Percentiles rank a stretch among this genome's conserved stretches.
These are phyloP conservation scores for Ramularia collo-cygni DNA, from an alignment of 2,329 filamentous ascomycete species.

Conservation along the genomic window DNA sequence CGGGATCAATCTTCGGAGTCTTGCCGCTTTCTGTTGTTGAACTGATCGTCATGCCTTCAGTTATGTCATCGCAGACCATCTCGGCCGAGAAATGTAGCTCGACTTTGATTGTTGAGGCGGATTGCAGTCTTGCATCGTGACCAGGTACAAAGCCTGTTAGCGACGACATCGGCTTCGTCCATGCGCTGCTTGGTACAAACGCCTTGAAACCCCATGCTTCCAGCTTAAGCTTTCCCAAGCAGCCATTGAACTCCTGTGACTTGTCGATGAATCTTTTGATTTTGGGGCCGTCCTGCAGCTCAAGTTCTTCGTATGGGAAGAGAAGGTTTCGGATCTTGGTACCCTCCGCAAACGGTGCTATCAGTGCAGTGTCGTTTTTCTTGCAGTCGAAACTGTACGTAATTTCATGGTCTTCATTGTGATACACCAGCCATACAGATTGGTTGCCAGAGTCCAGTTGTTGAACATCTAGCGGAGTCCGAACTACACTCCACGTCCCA, in stretches of 20 bases:
- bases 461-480: constrained; percentile 32
- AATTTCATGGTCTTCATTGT: constrained; percentile 38
- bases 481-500: constrained; percentile 53
- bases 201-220: constrained; percentile 50
- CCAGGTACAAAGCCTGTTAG: constrained; percentile 53
- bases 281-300: constrained; percentile 33
- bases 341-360: constrained; percentile 47
- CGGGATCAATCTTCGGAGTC: constrained; percentile 36
- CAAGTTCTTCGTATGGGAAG: constrained; percentile 50
- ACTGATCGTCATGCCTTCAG: constrained; percentile 41
- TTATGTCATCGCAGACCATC: constrained; percentile 52
- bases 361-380: constrained; percentile 32
- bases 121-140: constrained; percentile 50
- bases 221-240: constrained; percentile 44
- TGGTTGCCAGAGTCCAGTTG: constrained; percentile 27
- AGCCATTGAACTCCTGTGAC: constrained; percentile 45
- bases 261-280: constrained; percentile 33
- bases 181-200: constrained; percentile 46
- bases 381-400: constrained; percentile 52
- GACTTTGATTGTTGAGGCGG: constrained; percentile 41
- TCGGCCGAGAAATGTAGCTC: constrained; percentile 50
- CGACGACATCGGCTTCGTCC: constrained; percentile 45
- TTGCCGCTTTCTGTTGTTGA: constrained; percentile 46
- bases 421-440: constrained; percentile 43
- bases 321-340: constrained; percentile 54